Base-by-base conservation (phyloP, 1,284 basidiomycete species). In the Ganoderma multipileum region DNA sequence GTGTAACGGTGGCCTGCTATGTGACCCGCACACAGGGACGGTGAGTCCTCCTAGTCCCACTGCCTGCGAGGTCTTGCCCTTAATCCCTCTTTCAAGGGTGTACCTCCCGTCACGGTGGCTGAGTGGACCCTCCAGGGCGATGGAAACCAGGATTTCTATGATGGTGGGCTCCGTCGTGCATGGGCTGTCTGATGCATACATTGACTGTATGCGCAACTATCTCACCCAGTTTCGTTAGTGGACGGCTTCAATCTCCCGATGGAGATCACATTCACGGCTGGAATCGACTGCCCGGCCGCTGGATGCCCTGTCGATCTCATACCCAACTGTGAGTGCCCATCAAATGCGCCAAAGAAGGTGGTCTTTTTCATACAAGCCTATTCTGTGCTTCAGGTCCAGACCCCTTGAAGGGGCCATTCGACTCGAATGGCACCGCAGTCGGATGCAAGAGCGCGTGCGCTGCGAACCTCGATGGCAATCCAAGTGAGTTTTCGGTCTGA, bases 1-100 rank as follows among this genome's bases (percentile, higher is more conserved):
- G 65, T 85, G 83, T 68, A 83, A 82, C 66, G 83, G 86, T n/a
- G 86, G 85, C 8, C 75, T 87, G 3, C 69, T 79, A 23, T 87
- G 85, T 65, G 81, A 83, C 67, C 69, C 78, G 0, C 63, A 42
- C 76, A 83, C 61, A 75, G 82, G 62, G 70, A 78, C 78, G 18
- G 76, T 78, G 54, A 20, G 74, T 74, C 80, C 9, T 39, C 26
- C 28, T 5, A 8, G 20, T 42, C 8, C 47, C 20, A 2, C 30
- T 12, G 5, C 8, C 18, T 7, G 14, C 33, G 0, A 8, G 11
- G 39, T 1, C 1, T 39, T 3, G 23, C 39, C 20, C 47, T 42
- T 20, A 9, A 58, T 18, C 9, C 33, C 57, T 12, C 39, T 26
- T 23, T 33, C 3, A 42, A 81, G 81, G 82, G 83, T 30, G 79